Conservation (phyloP, 2,329 filamentous ascomycete species). For the Verticillium albo-atrum region DNA sequence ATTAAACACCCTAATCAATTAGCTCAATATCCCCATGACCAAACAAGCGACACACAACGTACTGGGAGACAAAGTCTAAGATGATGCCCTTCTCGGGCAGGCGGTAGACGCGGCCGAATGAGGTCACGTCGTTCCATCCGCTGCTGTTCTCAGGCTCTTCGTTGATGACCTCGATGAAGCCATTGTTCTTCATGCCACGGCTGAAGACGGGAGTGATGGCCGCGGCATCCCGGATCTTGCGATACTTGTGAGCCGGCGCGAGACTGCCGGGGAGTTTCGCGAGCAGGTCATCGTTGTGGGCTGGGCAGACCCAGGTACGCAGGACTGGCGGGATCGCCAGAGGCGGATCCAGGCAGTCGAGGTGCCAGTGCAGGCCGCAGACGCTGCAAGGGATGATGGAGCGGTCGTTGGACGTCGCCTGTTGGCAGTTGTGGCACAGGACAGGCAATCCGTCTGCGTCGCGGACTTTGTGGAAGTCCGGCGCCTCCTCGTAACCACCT, state of each 20-base stretch:
- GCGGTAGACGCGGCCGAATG: constrained; percentile 62
- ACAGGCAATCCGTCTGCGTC: constrained; percentile 71
- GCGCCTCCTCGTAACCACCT: constrained; percentile 54
- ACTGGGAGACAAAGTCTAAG: constrained; percentile 68
- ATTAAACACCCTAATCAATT: neutral
- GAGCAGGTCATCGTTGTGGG: constrained; percentile 76
- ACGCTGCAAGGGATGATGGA: constrained; percentile 83
- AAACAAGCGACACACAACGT: constrained; percentile 21
- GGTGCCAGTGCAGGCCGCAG: constrained; percentile 81
- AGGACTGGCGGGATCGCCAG: constrained; percentile 72
- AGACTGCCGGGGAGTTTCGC: constrained; percentile 50
- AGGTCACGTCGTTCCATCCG: constrained; percentile 53
- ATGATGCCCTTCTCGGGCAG: constrained; percentile 62
- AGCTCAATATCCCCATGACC: neutral
- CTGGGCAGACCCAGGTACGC: constrained; percentile 83
- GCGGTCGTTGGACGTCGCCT: constrained; percentile 56
- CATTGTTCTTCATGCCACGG: constrained; percentile 68
- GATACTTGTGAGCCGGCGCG: constrained; percentile 56
- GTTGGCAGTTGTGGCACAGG: constrained; percentile 72
- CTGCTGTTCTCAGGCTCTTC: constrained; percentile 50
- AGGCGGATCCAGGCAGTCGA: constrained; percentile 87
- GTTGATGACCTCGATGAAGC: constrained; percentile 65
- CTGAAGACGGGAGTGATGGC: constrained; percentile 46
- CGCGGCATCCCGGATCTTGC: constrained; percentile 52
- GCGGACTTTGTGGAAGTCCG: constrained; percentile 64